These are phyloP conservation scores for Zygotorulaspora florentina DNA, from an alignment of 805 yeast species.

Conservation along the genomic window DNA sequence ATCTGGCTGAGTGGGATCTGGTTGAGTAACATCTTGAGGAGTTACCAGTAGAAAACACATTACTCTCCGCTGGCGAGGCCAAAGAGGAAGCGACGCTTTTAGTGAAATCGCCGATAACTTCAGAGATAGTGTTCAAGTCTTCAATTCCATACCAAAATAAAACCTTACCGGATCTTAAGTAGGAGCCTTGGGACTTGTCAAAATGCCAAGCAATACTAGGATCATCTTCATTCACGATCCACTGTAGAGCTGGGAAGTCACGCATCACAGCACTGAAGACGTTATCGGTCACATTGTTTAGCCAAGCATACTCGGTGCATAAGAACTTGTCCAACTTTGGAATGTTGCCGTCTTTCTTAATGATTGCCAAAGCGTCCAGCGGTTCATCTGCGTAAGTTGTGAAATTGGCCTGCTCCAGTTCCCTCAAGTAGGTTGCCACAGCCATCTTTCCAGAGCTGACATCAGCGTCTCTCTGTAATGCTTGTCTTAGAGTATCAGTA, in stretches of 20 bases:
- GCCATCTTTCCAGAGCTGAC: conserved; percentile 65
- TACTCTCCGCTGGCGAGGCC: conserved; percentile 33
- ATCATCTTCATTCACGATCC: conserved; percentile 90
- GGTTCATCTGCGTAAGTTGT: conserved; percentile 94
- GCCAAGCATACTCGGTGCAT: conserved; percentile 90
- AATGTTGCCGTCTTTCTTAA: conserved; percentile 49
- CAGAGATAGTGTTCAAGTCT: conserved; percentile 56
- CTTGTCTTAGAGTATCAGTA: conserved; percentile 72
- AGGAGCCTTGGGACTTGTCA: conserved; percentile 90
- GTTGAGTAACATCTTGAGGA: conserved; percentile 54
- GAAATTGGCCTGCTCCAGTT: conserved; percentile 58
- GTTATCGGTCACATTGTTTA: conserved; percentile 93
- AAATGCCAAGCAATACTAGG: conserved; percentile 90
- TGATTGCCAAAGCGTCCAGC: conserved; percentile 87
- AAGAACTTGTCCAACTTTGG: conserved; percentile 81
- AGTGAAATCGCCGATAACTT: conserved; percentile 57
- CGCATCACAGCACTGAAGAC: conserved; percentile 77
- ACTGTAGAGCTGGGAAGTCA: conserved; percentile 69
- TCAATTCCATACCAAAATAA: conserved; percentile 91
- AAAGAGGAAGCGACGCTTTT: conserved; percentile 28
- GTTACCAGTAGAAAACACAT: conserved; percentile 44
- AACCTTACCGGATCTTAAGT: conserved; percentile 80
- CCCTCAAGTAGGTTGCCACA: conserved; percentile 76
- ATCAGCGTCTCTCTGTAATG: conserved; percentile 71
- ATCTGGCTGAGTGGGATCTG: no score